phyloP scores from a whole-genome alignment of 2,329 filamentous ascomycete species.

The Xylaria sp. region DNA sequence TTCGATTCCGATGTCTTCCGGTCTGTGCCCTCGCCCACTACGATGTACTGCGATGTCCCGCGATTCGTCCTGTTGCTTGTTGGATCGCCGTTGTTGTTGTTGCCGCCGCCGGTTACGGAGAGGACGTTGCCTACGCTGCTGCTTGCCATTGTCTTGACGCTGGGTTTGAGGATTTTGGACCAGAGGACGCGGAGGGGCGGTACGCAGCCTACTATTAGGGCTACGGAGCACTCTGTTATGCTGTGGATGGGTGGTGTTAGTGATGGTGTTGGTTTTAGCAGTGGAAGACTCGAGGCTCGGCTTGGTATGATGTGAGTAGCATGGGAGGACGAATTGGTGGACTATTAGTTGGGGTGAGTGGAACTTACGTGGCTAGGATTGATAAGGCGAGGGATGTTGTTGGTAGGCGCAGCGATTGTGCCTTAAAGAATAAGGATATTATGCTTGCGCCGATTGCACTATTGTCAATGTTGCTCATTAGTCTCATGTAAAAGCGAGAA shows the following conservation, averaged over 20 bases:
- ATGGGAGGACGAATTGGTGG: no score
- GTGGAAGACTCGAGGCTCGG: no score
- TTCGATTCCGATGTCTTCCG: slow-evolving; percentile 17
- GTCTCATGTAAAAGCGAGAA: neutral
- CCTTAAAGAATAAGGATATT: slow-evolving; percentile 35
- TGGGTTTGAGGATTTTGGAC: slow-evolving; percentile 35
- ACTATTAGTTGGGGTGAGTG: no score
- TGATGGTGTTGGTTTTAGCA: no score
- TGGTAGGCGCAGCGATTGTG: slow-evolving; percentile 17
- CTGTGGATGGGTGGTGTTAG: neutral
- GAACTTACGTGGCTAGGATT: slow-evolving; percentile 35
- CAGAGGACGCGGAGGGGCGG: slow-evolving; percentile 35
- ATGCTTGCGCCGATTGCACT: slow-evolving; percentile 35
- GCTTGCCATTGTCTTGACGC: slow-evolving; percentile 8
- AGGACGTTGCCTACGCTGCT: neutral
- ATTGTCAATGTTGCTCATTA: neutral
- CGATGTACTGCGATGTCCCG: slow-evolving; percentile 25
- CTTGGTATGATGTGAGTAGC: no score
- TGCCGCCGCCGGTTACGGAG: neutral
- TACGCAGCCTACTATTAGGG: slow-evolving; percentile 38
- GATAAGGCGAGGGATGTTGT: slow-evolving; percentile 33
- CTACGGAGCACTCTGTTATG: slow-evolving; percentile 34
- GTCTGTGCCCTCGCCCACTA: slow-evolving; percentile 26
- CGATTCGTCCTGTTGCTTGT: slow-evolving; percentile 28
- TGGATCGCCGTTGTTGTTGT: slow-evolving; percentile 7